These are phyloP conservation scores for Blastocystis sp. DNA, from an alignment of 352 stramenopile genomes.

Conservation along the genomic window DNA sequence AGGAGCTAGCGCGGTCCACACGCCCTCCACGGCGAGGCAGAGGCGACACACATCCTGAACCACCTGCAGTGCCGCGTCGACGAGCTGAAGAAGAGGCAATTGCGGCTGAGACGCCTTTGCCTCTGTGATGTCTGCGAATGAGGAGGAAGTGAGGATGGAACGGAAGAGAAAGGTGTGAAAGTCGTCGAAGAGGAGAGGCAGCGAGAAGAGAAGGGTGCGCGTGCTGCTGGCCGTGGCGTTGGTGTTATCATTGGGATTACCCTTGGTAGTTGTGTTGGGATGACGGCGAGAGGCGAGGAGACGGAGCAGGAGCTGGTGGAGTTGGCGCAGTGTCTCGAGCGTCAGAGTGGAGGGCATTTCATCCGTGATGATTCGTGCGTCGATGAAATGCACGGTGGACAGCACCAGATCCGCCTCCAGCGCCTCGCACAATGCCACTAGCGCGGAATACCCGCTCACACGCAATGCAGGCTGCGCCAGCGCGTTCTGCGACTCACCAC, in stretches of 20 bases:
- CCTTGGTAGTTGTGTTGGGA: neutral
- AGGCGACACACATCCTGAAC: no score
- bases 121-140: no score
- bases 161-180: constrained; percentile 19
- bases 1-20: no score
- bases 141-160: neutral
- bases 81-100: no score
- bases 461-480: neutral
- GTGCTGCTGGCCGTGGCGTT: no score
- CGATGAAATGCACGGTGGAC: neutral
- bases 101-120: no score
- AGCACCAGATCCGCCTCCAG: neutral
- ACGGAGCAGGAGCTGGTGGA: neutral
- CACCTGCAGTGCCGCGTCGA: no score
- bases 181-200: neutral
- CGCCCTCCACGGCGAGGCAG: no score
- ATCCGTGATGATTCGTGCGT: neutral
- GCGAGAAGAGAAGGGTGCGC: neutral
- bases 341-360: neutral
- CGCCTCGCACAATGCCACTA: neutral
- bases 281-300: neutral
- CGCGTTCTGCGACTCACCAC: neutral
- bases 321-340: neutral
- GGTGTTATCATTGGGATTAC: neutral
- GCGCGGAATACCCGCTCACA: neutral